Percentiles rank a stretch among this genome's conserved stretches.
These are phyloP conservation scores for Irpex sp. DNA, from an alignment of 1,284 basidiomycete species.

Conservation along the genomic window DNA sequence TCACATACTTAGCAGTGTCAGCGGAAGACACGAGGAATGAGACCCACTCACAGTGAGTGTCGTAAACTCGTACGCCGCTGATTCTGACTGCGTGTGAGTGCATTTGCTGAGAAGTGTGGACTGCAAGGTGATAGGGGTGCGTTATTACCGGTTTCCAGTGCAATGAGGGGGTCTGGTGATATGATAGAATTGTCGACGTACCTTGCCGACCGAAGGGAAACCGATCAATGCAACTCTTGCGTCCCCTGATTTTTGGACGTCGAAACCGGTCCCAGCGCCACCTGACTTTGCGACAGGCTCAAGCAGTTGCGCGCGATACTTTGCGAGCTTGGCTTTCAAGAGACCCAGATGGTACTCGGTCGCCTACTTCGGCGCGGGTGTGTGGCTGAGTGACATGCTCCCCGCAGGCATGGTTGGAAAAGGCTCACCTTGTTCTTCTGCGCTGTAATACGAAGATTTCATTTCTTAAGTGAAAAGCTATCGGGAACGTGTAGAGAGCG, in stretches of 20 bases:
- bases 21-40: neutral
- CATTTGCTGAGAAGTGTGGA: slow-evolving; percentile 91
- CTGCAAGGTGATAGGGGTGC: slow-evolving; percentile 32
- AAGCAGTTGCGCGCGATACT: slow-evolving; percentile 86
- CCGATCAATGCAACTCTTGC: slow-evolving; percentile 92
- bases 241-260: slow-evolving; percentile 93
- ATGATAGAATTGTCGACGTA: slow-evolving; percentile 19
- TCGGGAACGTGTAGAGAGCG: slow-evolving; percentile 2
- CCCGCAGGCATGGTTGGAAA: neutral
- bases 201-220: slow-evolving; percentile 93
- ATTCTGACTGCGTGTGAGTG: slow-evolving; percentile 86
- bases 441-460: slow-evolving; percentile 40
- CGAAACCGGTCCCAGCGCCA: slow-evolving; percentile 84
- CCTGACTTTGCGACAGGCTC: slow-evolving; percentile 83
- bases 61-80: slow-evolving; percentile 96
- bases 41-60: slow-evolving; percentile 69
- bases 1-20: neutral
- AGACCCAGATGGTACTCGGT: slow-evolving; percentile 90
- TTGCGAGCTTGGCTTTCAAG: slow-evolving; percentile 88
- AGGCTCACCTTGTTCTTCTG: slow-evolving; percentile 83
- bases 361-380: slow-evolving; percentile 49
- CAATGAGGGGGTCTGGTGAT: neutral
- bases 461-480: slow-evolving; percentile 12
- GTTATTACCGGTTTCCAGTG: neutral
- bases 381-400: neutral